Percentiles rank a stretch among this genome's conserved stretches.
These are phyloP conservation scores for Chlorella sp. DNA, from an alignment of 139 green algal species.

Conservation along the genomic window DNA sequence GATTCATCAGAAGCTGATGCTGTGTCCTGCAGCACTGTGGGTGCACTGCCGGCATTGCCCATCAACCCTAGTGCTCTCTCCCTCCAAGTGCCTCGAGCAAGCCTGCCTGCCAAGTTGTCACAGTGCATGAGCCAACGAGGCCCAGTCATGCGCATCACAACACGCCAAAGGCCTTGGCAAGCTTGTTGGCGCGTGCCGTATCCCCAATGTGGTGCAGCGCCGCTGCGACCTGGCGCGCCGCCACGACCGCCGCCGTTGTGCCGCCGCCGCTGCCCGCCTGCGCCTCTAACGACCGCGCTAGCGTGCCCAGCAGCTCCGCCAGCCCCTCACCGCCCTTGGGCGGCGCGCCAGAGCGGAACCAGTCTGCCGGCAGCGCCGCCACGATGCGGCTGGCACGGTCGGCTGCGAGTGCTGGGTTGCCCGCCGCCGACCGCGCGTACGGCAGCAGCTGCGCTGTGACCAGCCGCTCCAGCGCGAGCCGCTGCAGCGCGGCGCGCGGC, in stretches of 20 bases:
- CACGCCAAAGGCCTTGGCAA: conserved; percentile 21
- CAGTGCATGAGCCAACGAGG: no score
- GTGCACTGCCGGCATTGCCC: no score
- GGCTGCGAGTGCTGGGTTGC: conserved; percentile 45
- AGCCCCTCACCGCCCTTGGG: conserved; percentile 17
- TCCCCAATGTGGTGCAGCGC: conserved; percentile 20
- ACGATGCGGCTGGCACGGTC: conserved; percentile 52
- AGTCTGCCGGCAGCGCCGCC: conserved; percentile 51
- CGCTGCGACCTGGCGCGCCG: conserved; percentile 6
- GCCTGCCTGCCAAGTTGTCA: no score
- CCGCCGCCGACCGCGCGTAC: conserved; percentile 52
- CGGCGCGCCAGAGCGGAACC: conserved; percentile 36
- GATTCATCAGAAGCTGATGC: no score
- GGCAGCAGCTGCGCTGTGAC: conserved; percentile 55
- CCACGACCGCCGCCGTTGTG: not conserved
- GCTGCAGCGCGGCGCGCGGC: conserved; percentile 48
- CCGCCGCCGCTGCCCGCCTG: not conserved
- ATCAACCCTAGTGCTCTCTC: no score
- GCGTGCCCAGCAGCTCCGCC: conserved; percentile 7
- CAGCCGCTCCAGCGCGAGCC: conserved; percentile 59
- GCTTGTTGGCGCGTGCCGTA: not conserved
- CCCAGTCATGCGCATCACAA: not conserved
- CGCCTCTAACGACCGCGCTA: conserved; percentile 34
- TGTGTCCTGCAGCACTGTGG: no score
- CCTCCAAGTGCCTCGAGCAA: no score